Base-by-base conservation (phyloP, 2,329 filamentous ascomycete species). In the Penicillium oxalicum region DNA sequence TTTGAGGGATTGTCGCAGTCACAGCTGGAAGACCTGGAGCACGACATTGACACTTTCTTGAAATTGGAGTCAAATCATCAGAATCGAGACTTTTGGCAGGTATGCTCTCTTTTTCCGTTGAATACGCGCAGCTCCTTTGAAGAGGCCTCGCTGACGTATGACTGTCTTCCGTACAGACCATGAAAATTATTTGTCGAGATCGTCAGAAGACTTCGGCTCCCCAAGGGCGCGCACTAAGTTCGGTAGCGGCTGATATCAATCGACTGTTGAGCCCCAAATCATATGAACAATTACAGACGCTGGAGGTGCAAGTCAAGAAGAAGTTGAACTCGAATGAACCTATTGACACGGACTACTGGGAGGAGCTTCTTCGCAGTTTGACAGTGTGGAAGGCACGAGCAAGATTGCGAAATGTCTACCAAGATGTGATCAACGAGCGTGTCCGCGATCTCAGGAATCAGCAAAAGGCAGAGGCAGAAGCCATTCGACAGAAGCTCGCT, bases 321-420 rank as follows among this genome's bases (percentile, higher is more conserved):
- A 98, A 98, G 73, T 74, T 98, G 41, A 79, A 84, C 45, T 94
- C 89, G 6, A 85, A 95, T 64, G 91, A 96, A 63, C 84, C 88
- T 8, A 91, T 98, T 57, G 93, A 98, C 68, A 89, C 87, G 2
- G 93, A 98, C 70, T 98, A 97, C 68, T 98, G 93, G 93, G 89
- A 95, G 65, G 88, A 95, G 65, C 76, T 98, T 12, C 76, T 98
- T 52, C 84, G 84, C 57, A 94, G 85, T 64, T 74, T 98, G 54
- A 77, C 87, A 5, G 83, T 95, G 1, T 96, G 88, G 83, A 97
- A 97, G 72, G 89, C 93, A 32, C 90, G 88, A 67, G 89, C 90
- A 2, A 89, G 86, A 66, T 72, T 98, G 45, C 83, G 83, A 57
- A 84, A 81, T 53, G 83, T 96, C 12, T 91, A 85, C 56, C 82